Evolutionary conservation across 2,329 filamentous ascomycete genomes (phyloP), one percentile per base, ranked within the genome.

Genomic region (Zymoseptoria crescenta): DNA sequence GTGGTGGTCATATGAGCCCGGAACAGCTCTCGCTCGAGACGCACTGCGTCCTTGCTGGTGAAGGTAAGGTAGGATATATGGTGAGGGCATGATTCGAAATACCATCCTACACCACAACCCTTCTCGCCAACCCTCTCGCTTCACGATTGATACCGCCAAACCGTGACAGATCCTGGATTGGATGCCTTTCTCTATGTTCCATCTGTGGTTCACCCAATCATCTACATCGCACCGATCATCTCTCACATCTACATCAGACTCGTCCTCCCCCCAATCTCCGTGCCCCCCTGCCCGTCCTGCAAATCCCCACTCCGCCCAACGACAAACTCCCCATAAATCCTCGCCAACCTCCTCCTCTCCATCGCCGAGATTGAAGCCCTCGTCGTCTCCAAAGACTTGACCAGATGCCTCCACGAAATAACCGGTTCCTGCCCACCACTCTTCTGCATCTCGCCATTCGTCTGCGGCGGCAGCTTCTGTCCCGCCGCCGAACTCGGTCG

Each of bases 241-340:
- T 24, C 24, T 24, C 24, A 2, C 24, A 24, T 30, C 29, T 35
- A 96, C 94, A 97, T 97, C 75, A 99, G 79, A 75, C 91, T 97
- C 68, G 88, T 93, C 71, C 94, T 81, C 13, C 92, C 94, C 7
- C 94, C 94, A 75, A 99, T 85, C 75, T 97, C 94, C 74, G 87
- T 95, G 58, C 88, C 89, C 0, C 89, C 91, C 75, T 97, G 90
- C 1, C 94, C 94, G 74, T 88, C 93, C 61, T 87, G 90, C 90
- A 99, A 91, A 78, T 97, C 92, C 7, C 94, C 94, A 73, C 92
- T 96, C 66, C 94, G 82, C 0, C 91, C 92, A 3, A 90, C 89
- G 0, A 96, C 87, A 78, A 99, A 99, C 76, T 99, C 94, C 16
- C 82, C 80, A 72, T 99, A 99, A 62, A 99, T 96, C 49, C 83